phyloP scores from a whole-genome alignment of 345 rosid species.

The Luvunga scandens region DNA sequence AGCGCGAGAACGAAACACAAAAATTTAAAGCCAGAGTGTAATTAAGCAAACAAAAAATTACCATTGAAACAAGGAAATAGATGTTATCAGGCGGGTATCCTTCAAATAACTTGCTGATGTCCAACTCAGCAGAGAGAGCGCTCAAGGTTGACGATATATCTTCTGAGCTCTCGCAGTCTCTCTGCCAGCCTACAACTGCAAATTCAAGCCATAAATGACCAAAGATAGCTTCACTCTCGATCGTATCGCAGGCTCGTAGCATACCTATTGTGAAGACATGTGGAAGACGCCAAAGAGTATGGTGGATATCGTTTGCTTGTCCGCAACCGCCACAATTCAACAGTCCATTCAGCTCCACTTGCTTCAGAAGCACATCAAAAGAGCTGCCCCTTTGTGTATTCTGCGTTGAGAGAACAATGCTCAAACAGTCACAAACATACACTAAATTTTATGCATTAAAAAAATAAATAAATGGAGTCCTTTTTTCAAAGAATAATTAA shows the following conservation, averaged over 20 bases:
- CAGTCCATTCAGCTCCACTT: not conserved
- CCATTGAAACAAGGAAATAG: not conserved
- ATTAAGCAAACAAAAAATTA: not conserved
- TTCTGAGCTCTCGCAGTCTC: not conserved
- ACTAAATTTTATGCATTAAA: no score
- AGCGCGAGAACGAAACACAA: not conserved
- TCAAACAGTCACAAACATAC: no score
- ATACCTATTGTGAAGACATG: not conserved
- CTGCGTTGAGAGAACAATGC: not conserved
- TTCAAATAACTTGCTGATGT: not conserved
- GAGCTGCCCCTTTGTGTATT: not conserved
- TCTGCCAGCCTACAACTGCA: conserved; percentile 2
- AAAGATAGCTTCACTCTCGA: no score
- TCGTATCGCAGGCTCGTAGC: not conserved
- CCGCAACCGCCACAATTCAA: not conserved
- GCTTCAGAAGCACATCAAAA: not conserved
- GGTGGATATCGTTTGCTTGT: not conserved
- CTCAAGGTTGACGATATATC: not conserved
- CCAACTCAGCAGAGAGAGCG: not conserved
- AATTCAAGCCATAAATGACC: not conserved
- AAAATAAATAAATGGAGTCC: no score
- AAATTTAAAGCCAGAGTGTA: not conserved
- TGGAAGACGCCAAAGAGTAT: not conserved
- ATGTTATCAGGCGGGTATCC: not conserved
- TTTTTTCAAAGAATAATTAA: no score